Evolutionary conservation across 2,329 filamentous ascomycete species (phyloP).

Genomic region (Epicoccum sorghinum): DNA sequence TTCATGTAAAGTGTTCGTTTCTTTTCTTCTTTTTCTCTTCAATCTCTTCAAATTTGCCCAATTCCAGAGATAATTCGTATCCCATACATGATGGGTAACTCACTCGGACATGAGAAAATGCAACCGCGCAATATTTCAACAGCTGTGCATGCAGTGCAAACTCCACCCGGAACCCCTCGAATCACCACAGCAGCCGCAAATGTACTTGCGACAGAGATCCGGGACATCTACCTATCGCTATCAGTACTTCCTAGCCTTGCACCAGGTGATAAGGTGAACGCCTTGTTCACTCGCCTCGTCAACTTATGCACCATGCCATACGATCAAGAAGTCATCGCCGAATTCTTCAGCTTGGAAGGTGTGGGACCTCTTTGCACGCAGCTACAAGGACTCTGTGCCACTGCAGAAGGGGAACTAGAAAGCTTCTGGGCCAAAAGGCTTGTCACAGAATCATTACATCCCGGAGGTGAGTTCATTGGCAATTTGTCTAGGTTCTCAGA

Average conservation of each 20-base stretch:
- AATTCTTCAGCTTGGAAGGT: conserved; percentile 40
- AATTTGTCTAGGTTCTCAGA: neutral
- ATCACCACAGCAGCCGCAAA: conserved; percentile 23
- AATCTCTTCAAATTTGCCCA: too few species aligned
- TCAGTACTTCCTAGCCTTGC: conserved; percentile 28
- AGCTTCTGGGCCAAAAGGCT: conserved; percentile 52
- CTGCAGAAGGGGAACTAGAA: conserved; percentile 56
- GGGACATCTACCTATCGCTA: conserved; percentile 24
- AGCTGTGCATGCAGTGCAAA: neutral
- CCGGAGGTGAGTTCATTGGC: conserved; percentile 5
- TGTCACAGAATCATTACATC: neutral
- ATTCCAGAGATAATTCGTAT: too few species aligned
- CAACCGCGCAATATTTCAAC: too few species aligned
- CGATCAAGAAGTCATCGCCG: conserved; percentile 23
- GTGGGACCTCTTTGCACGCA: conserved; percentile 45
- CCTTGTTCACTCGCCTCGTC: conserved; percentile 47
- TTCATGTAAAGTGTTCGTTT: too few species aligned
- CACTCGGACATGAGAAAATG: too few species aligned
- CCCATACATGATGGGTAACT: too few species aligned
- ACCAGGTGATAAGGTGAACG: conserved; percentile 44
- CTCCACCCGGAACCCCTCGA: conserved; percentile 35
- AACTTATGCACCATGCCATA: conserved; percentile 42
- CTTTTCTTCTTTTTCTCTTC: too few species aligned
- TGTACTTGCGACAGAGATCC: conserved; percentile 29
- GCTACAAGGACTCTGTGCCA: conserved; percentile 52